phyloP scores from a whole-genome alignment of 2,329 filamentous ascomycete genomes.

The Myrmaecium sp. region DNA sequence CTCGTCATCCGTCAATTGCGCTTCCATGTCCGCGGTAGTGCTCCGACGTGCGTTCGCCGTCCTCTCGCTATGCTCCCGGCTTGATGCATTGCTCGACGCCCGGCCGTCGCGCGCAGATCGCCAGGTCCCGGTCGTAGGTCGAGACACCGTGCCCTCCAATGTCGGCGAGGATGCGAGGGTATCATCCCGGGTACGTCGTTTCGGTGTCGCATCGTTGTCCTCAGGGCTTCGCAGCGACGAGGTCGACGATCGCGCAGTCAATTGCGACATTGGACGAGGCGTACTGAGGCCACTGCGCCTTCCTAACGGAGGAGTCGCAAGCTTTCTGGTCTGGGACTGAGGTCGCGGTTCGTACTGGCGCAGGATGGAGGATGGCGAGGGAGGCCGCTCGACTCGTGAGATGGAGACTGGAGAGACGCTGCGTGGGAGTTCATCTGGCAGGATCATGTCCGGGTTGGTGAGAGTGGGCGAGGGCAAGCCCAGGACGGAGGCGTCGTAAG shows the following conservation, averaged over 20 bases:
- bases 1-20: conserved; percentile 16
- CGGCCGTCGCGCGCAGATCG: conserved; percentile 11
- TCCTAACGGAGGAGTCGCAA: conserved; percentile 7
- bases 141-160: conserved; percentile 9
- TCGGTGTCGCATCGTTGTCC: conserved; percentile 8
- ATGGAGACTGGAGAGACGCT: conserved; percentile 34
- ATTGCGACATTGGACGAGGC: conserved; percentile 1
- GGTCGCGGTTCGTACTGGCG: conserved; percentile 12
- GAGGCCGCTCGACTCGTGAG: conserved; percentile 31
- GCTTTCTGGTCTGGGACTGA: conserved; percentile 9
- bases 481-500: too few species aligned
- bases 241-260: conserved; percentile 17
- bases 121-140: conserved; percentile 7
- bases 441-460: conserved; percentile 88
- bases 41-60: conserved; percentile 17
- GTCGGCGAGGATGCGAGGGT: conserved; percentile 18
- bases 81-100: conserved; percentile 17
- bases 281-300: background rate
- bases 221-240: conserved; percentile 18
- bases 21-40: conserved; percentile 17
- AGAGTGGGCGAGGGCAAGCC: conserved; percentile 72
- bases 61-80: conserved; percentile 28
- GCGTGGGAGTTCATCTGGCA: conserved; percentile 46
- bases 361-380: conserved; percentile 19
- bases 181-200: conserved; percentile 8